Percentiles rank a stretch among this genome's conserved stretches.
Evolutionary conservation across 306 rosid genomes (phyloP).

Genomic region (Inga oerstediana): DNA sequence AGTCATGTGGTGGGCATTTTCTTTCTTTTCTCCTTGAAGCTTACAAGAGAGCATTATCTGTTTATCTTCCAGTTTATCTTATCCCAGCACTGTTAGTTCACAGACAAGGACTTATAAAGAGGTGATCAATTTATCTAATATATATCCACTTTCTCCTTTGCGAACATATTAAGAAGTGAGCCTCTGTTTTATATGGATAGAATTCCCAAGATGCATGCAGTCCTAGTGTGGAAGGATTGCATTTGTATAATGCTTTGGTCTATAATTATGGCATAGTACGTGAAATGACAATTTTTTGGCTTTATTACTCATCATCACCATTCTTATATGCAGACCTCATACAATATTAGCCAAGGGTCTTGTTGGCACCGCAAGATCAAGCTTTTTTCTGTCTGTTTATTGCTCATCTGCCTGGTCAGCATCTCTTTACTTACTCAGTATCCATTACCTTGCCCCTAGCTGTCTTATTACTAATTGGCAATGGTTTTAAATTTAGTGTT

Average conservation of each 20-base stretch:
- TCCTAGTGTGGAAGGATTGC: not conserved
- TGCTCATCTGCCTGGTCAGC: constrained; percentile 74
- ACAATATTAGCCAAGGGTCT: constrained; percentile 60
- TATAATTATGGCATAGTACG: not conserved
- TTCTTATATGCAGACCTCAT: constrained; percentile 52
- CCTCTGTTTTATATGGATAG: constrained; percentile 5
- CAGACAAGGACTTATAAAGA: constrained; percentile 59
- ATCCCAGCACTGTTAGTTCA: constrained; percentile 76
- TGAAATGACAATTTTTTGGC: not conserved
- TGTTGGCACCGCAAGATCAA: constrained; percentile 72
- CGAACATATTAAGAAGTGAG: not conserved
- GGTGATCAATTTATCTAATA: constrained; percentile 39
- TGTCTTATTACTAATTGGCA: constrained; percentile 1
- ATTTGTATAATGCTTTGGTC: not conserved
- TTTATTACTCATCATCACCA: constrained; percentile 11
- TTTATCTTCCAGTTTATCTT: constrained; percentile 72
- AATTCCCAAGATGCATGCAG: not conserved
- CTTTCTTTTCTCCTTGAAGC: constrained; percentile 60
- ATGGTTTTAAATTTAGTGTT: not conserved
- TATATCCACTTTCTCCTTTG: not conserved
- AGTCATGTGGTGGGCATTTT: constrained; percentile 62
- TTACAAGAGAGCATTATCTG: constrained; percentile 70
- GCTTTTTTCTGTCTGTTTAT: constrained; percentile 69
- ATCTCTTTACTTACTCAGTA: not conserved
- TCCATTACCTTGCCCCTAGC: not conserved